phyloP scores from a whole-genome alignment of 768 basidiomycete genomes.

The Lactarius vividus region DNA sequence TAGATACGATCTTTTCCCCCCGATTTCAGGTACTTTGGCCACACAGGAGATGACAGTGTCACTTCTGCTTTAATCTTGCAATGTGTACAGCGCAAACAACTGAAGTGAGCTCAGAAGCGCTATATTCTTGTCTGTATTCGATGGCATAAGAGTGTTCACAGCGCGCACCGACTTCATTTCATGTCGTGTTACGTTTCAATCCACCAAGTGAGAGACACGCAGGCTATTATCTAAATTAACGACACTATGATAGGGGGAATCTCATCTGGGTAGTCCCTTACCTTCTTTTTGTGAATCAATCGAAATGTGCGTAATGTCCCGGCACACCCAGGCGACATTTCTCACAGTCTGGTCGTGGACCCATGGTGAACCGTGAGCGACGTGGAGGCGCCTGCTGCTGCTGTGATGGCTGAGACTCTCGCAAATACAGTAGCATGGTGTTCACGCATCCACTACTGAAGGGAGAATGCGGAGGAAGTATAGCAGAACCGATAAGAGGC shows the following conservation, averaged over 20 bases:
- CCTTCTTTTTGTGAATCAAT: slow-evolving; percentile 34
- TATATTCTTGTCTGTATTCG: background rate
- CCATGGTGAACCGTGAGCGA: slow-evolving; percentile 62
- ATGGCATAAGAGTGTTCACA: background rate
- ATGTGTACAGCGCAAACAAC: background rate
- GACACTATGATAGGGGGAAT: background rate
- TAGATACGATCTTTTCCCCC: background rate
- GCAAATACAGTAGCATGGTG: slow-evolving; percentile 7
- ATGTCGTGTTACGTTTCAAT: background rate
- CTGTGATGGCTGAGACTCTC: slow-evolving; percentile 25
- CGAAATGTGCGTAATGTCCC: slow-evolving; percentile 72
- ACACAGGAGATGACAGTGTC: background rate
- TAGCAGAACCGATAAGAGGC: slow-evolving; percentile 6
- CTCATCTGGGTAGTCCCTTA: background rate
- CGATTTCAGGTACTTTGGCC: background rate
- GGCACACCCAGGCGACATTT: slow-evolving; percentile 63
- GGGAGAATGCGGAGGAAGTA: slow-evolving; percentile 10
- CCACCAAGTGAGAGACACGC: background rate
- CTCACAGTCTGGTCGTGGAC: slow-evolving; percentile 64
- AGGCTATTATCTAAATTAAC: background rate
- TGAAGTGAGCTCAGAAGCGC: background rate
- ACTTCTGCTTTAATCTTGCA: background rate
- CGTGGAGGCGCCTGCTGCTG: slow-evolving; percentile 29
- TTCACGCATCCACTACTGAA: slow-evolving; percentile 27
- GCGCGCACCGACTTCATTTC: background rate